Conservation (phyloP, 768 basidiomycete genomes). For the Leccinum olivaceopallidum region DNA sequence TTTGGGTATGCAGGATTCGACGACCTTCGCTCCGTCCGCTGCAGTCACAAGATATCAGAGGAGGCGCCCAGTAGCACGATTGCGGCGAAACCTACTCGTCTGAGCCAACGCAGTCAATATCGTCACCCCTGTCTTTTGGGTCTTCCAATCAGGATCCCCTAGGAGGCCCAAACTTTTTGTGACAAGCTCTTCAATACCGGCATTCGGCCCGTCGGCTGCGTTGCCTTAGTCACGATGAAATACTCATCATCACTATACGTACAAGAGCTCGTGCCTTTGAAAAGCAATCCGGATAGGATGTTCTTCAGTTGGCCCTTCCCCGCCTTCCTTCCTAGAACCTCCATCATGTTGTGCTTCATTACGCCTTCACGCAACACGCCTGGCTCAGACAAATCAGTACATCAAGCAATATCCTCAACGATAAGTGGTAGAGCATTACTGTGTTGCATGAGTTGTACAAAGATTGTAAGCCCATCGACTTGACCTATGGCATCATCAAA, state of each 20-base stretch:
- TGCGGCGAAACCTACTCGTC: slow-evolving; percentile 14
- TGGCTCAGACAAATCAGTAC: slow-evolving; percentile 6
- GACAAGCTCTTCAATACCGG: slow-evolving; percentile 10
- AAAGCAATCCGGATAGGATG: slow-evolving; percentile 24
- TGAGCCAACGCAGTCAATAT: slow-evolving; percentile 24
- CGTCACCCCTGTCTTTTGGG: slow-evolving; percentile 24
- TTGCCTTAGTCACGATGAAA: neutral
- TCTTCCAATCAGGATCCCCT: slow-evolving; percentile 10
- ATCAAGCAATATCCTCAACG: neutral
- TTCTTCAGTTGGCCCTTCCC: slow-evolving; percentile 14
- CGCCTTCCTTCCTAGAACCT: slow-evolving; percentile 20
- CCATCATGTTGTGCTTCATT: slow-evolving; percentile 14
- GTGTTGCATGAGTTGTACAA: slow-evolving; percentile 21
- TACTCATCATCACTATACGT: neutral
- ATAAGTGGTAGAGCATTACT: slow-evolving; percentile 9
- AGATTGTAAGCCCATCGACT: slow-evolving; percentile 28
- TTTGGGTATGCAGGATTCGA: neutral
- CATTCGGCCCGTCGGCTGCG: neutral
- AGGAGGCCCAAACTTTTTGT: slow-evolving; percentile 10
- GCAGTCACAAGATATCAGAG: neutral
- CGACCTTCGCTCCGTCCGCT: neutral
- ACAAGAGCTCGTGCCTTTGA: slow-evolving; percentile 24
- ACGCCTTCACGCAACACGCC: slow-evolving; percentile 18
- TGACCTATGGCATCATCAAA: slow-evolving; percentile 27
- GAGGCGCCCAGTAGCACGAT: neutral